These are phyloP conservation scores for Microdochium nivale DNA, from an alignment of 2,329 filamentous ascomycete genomes.

Conservation along the genomic window DNA sequence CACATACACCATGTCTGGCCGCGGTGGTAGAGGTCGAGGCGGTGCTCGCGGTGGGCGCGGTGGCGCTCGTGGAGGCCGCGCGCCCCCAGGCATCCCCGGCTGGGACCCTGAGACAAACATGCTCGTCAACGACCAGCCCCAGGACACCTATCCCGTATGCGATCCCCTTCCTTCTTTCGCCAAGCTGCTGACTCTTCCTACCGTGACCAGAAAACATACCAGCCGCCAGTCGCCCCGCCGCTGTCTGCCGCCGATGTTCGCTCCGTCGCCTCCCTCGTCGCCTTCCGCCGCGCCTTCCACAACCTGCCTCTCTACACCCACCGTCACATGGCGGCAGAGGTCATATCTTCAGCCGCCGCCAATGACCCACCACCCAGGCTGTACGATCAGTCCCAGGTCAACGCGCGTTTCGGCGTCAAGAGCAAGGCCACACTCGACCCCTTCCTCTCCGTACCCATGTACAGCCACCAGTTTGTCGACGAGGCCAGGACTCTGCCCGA, in stretches of 20 bases:
- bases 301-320: conserved; percentile 48
- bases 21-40: conserved; percentile 41
- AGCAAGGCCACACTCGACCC: conserved; percentile 48
- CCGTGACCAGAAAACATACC: conserved; percentile 33
- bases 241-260: conserved; percentile 35
- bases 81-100: conserved; percentile 30
- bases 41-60: conserved; percentile 37
- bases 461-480: conserved; percentile 45
- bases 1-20: conserved; percentile 36
- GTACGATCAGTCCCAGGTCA: conserved; percentile 51
- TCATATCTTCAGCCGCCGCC: conserved; percentile 17
- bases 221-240: conserved; percentile 34
- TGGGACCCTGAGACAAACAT: conserved; percentile 46
- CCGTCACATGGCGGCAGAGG: conserved; percentile 25
- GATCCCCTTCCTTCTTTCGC: not conserved
- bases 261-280: conserved; percentile 41
- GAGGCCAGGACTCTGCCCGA: conserved; percentile 45
- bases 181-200: not conserved
- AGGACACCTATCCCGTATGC: conserved; percentile 50
- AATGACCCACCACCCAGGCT: conserved; percentile 29
- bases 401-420: conserved; percentile 45
- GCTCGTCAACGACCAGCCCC: conserved; percentile 41
- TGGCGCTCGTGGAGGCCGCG: conserved; percentile 34
- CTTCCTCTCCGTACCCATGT: conserved; percentile 50
- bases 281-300: conserved; percentile 49